A percentile compares a stretch with the other conserved stretches of the same genome.
Evolutionary conservation across 371 early-diverging fungal genomes (phyloP).

Genomic region (Mucor sp.): DNA sequence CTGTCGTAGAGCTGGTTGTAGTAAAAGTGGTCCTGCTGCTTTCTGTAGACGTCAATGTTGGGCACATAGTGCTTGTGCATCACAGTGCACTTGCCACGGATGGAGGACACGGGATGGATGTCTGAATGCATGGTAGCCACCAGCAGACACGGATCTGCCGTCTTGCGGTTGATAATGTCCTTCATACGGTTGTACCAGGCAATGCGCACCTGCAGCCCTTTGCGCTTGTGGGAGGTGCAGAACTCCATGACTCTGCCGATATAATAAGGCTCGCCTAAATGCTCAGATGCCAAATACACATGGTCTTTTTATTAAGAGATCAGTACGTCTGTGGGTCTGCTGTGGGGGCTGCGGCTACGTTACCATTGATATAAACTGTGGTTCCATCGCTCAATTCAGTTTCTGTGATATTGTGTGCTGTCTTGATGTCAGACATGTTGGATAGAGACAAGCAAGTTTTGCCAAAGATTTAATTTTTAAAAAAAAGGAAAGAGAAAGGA

Average conservation of each 20-base stretch:
- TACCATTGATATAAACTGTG: constrained; percentile 38
- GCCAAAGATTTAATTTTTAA: background rate
- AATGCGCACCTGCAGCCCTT: constrained; percentile 62
- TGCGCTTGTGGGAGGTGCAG: constrained; percentile 49
- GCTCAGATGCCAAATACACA: constrained; percentile 79
- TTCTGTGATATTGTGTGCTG: constrained; percentile 19
- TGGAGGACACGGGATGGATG: constrained; percentile 78
- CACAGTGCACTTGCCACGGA: constrained; percentile 81
- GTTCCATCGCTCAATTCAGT: constrained; percentile 31
- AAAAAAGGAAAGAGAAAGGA: background rate
- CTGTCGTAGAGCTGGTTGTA: constrained; percentile 87
- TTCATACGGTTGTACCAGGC: constrained; percentile 86
- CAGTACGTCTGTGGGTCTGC: background rate
- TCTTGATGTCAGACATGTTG: constrained; percentile 22
- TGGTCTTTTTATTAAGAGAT: constrained; percentile 47
- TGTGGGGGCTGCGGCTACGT: background rate
- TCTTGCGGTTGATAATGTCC: constrained; percentile 73
- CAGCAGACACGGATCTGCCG: constrained; percentile 72
- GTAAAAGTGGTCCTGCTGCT: constrained; percentile 74
- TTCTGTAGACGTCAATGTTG: constrained; percentile 60
- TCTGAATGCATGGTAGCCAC: constrained; percentile 92
- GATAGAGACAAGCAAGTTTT: background rate
- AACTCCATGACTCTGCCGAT: constrained; percentile 88
- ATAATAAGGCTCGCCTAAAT: constrained; percentile 76
- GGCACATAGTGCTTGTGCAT: constrained; percentile 70